phyloP scores from a whole-genome alignment of 2,329 filamentous ascomycete genomes.

The Phyllosticta citribraziliensis region DNA sequence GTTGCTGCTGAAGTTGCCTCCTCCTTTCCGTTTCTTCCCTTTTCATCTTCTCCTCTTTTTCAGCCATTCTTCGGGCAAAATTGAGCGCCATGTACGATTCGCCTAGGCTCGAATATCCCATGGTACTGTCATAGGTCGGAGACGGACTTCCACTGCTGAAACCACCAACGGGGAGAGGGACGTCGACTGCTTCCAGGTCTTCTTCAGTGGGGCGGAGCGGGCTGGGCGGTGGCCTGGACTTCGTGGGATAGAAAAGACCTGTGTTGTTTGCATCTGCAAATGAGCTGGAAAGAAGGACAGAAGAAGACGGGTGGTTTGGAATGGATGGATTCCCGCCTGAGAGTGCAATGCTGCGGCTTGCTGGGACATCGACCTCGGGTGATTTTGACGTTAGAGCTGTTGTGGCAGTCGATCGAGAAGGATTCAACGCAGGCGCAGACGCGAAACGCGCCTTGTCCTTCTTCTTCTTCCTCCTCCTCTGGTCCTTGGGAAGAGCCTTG shows the following conservation, averaged over 20 bases:
- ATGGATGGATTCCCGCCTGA: background rate
- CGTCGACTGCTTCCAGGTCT: conserved; percentile 6
- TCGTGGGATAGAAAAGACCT: conserved; percentile 8
- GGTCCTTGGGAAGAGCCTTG: conserved; percentile 5
- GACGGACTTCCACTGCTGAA: conserved; percentile 6
- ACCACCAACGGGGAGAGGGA: conserved; percentile 7
- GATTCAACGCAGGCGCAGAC: conserved; percentile 1
- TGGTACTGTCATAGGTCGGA: background rate
- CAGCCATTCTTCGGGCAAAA: conserved; percentile 8
- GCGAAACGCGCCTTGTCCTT: background rate
- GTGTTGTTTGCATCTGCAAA: conserved; percentile 8
- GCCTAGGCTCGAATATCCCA: conserved; percentile 4
- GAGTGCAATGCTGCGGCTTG: background rate
- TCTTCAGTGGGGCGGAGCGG: background rate
- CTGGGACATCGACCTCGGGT: conserved; percentile 4
- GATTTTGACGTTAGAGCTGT: conserved; percentile 5
- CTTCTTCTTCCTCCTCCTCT: conserved; percentile 9
- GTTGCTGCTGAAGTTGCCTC: background rate
- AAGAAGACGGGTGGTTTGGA: background rate
- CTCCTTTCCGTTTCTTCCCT: background rate
- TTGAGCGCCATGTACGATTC: conserved; percentile 9
- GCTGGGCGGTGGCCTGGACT: conserved; percentile 3
- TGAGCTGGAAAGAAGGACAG: conserved; percentile 3
- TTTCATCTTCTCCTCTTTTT: background rate
- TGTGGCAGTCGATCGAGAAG: background rate